Conservation (phyloP, 1,284 basidiomycete species). For the Anthracocystis setariae region DNA sequence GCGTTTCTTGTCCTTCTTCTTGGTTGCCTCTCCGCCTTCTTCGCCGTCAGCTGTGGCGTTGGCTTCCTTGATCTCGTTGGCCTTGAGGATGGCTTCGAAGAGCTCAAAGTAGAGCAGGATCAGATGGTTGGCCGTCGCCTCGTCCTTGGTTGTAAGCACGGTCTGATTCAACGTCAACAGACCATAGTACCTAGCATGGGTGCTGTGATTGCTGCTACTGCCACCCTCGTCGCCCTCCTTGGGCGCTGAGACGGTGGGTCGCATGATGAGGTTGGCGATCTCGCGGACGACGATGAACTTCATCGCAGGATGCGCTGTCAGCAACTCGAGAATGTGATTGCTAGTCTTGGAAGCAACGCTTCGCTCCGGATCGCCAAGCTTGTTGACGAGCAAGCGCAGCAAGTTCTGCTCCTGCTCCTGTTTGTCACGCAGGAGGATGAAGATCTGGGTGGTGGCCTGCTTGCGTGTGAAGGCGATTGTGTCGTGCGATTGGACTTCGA, state of each 20-base stretch:
- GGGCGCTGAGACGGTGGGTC: constrained; percentile 64
- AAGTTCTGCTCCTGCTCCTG: constrained; percentile 98
- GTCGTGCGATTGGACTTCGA: constrained; percentile 89
- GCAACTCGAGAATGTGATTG: constrained; percentile 85
- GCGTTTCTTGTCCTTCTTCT: constrained; percentile 68
- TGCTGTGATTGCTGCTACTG: constrained; percentile 57
- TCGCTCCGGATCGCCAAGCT: constrained; percentile 82
- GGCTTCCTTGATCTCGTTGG: constrained; percentile 61
- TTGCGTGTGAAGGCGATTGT: constrained; percentile 87
- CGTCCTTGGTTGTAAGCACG: constrained; percentile 76
- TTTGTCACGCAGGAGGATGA: constrained; percentile 83
- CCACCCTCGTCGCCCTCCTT: constrained; percentile 33
- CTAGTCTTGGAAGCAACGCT: constrained; percentile 89
- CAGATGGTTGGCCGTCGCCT: constrained; percentile 81
- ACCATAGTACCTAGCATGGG: constrained; percentile 87
- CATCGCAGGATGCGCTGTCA: constrained; percentile 93
- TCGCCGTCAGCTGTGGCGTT: constrained; percentile 53
- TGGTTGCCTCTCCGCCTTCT: constrained; percentile 37
- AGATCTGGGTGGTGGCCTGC: constrained; percentile 77
- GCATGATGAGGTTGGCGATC: constrained; percentile 81
- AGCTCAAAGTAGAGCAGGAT: constrained; percentile 95
- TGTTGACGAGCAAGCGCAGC: constrained; percentile 90
- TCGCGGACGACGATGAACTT: constrained; percentile 90
- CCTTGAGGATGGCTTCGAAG: constrained; percentile 76
- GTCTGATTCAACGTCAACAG: constrained; percentile 95